Evolutionary conservation across 2,329 filamentous ascomycete species (phyloP), one percentile per base, ranked within the genome.

Genomic region (Elsinoe necatrix): DNA sequence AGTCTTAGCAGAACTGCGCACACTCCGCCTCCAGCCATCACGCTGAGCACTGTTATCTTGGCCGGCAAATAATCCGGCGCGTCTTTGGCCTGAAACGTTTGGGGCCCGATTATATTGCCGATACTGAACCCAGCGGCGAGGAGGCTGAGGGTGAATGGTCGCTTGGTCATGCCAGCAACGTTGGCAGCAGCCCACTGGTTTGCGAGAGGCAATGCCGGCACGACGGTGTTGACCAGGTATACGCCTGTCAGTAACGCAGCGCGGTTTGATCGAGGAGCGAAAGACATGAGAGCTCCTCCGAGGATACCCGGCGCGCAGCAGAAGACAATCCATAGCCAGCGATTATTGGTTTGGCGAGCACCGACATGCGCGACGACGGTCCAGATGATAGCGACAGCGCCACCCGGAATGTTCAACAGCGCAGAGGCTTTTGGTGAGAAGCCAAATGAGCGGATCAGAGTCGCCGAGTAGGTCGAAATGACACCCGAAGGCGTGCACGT

Each of bases 351-450:
- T 47, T 68, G 67, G 18, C 77, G 75, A 55, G 78, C 73, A 9
- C 75, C 76, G 37, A 57, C 58, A 34, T 77, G 73, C 41, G 79
- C 75, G 20, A 78, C 61, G 0, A 80, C 64, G 0, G 76, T 77
- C 58, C 77, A 75, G 61, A 76, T 72, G 57, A 81, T 80, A 67
- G 73, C 77, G 55, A 80, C 72, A 1, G 70, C 70, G 9, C 78
- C 77, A 1, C 75, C 77, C 1, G 77, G 78, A 68, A 77, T 80
- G 64, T 80, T 80, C 66, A 81, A 74, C 5, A 81, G 67, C 1
- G 78, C 77, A 2, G 77, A 69, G 31, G 69, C 63, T 59, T 73
- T 73, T 1, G 76, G 63, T 3, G 63, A 63, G 60, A 75, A 80
- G 14, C 75, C 73, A 27, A 80, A 68, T 54, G 71, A 72, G 27